Evolutionary conservation across 768 basidiomycete genomes (phyloP), one percentile per base, ranked within the genome.

Genomic region (Inosperma sp.): DNA sequence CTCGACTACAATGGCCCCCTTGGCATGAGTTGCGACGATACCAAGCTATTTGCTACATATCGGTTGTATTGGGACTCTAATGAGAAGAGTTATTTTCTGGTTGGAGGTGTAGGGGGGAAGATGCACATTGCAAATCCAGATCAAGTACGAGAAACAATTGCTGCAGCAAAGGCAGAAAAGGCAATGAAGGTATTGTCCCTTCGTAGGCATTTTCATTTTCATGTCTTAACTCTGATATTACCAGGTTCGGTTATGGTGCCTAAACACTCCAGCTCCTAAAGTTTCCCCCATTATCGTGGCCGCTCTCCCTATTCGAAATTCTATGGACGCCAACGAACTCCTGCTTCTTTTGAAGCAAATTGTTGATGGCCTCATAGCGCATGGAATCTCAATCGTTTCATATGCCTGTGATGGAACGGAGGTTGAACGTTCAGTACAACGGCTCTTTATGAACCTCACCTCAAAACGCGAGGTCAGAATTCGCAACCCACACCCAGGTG

Each of bases 341-440:
- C 33, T 57, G 4, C 25, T 5, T 0, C 49, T 51, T 33, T 52
- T 52, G 7, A 4, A 37, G 12, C 7, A 52, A 8, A 53, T 71
- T 13, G 8, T 68, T 9, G 19, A 58, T n/a, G 64, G 65, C 2
- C 61, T 71, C 4, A 17, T 65, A 6, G 40, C 49, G 7, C 47
- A 46, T 1, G 39, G 48, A 0, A 50, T 74, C n/a, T 16, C 49
- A 7, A 59, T 71, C 2, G 47, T 66, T 4, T 70, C 71, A 0
- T 67, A 68, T 42, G 65, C 68, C 3, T 62, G 56, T 29, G 68
- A 74, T 61, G 72, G 72, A 0, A 67, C 65, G 0, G 61, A 60
- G 19, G 52, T 61, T 1, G 69, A 72, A 44, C 62, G 70, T 4
- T 27, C 52, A 0, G 56, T 66, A 16, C 64, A 68, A 49, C 31